These are phyloP conservation scores for Oryza officinalis DNA, from an alignment of 176 grass and related monocot species.

Conservation along the genomic window DNA sequence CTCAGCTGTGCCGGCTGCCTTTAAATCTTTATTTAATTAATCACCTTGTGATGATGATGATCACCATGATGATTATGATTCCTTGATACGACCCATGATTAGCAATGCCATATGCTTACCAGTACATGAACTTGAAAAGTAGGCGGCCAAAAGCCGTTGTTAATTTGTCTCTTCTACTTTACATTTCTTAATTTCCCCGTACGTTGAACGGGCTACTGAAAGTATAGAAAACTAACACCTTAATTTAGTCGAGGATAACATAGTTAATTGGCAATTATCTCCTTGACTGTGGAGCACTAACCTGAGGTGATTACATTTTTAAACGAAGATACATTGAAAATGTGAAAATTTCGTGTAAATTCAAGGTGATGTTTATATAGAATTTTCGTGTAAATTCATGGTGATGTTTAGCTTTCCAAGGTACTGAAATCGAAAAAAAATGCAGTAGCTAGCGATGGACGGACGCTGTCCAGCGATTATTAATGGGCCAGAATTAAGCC, in stretches of 20 bases:
- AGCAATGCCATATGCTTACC: background rate
- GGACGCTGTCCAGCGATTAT: background rate
- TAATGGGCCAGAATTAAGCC: background rate
- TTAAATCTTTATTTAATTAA: background rate
- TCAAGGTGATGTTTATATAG: background rate
- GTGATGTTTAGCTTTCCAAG: background rate
- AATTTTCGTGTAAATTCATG: background rate
- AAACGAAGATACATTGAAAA: background rate
- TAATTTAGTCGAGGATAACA: background rate
- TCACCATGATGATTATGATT: slow-evolving; percentile 1
- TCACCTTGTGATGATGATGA: background rate
- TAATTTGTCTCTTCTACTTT: slow-evolving; percentile 42
- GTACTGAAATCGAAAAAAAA: background rate
- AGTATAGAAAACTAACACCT: background rate
- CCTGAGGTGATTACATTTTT: background rate
- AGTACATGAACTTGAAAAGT: slow-evolving; percentile 28
- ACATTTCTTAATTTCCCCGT: background rate
- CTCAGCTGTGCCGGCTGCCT: background rate
- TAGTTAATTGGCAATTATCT: background rate
- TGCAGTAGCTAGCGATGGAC: background rate
- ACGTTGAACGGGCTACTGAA: background rate
- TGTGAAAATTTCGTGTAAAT: background rate
- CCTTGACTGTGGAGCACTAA: background rate
- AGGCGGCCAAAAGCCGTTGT: slow-evolving; percentile 1
- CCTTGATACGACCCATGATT: slow-evolving; percentile 28